These are phyloP conservation scores for Delitschia confertaspora DNA, from an alignment of 495 filamentous ascomycete genomes.

Conservation along the genomic window DNA sequence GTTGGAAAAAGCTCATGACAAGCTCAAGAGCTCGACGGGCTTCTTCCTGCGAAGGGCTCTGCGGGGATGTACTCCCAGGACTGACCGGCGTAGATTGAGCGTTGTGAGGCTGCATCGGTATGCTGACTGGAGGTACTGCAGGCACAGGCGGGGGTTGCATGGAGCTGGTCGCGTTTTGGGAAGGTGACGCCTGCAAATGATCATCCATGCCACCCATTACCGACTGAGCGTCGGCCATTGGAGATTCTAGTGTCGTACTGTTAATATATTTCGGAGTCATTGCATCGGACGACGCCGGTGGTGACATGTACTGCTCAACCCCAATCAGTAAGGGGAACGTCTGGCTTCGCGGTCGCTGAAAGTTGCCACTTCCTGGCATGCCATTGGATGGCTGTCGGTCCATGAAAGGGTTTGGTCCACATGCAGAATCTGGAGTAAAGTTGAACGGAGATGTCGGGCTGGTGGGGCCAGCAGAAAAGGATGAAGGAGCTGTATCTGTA, in stretches of 20 bases:
- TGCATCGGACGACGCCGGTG: slow-evolving; percentile 52
- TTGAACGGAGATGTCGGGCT: slow-evolving; percentile 77
- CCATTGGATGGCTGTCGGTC: slow-evolving; percentile 56
- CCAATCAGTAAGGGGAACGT: slow-evolving; percentile 67
- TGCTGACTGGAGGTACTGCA: slow-evolving; percentile 7
- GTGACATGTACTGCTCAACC: slow-evolving; percentile 61
- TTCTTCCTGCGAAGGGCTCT: slow-evolving; percentile 72
- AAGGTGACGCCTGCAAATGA: slow-evolving; percentile 37
- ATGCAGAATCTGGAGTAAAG: slow-evolving; percentile 62
- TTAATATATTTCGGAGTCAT: slow-evolving; percentile 53
- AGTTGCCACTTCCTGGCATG: slow-evolving; percentile 46
- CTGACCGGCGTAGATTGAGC: slow-evolving; percentile 7
- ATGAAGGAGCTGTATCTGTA: slow-evolving; percentile 48
- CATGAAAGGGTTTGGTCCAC: slow-evolving; percentile 55
- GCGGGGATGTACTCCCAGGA: slow-evolving; percentile 26
- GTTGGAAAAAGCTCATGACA: slow-evolving; percentile 74
- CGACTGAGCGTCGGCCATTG: slow-evolving; percentile 50
- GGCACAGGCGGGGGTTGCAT: slow-evolving; percentile 42
- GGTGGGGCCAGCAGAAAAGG: slow-evolving; percentile 63
- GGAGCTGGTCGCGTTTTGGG: slow-evolving; percentile 39
- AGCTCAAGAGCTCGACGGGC: slow-evolving; percentile 77
- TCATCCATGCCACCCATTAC: slow-evolving; percentile 46
- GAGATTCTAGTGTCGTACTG: slow-evolving; percentile 61
- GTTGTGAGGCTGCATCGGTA: slow-evolving; percentile 6
- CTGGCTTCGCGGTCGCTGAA: slow-evolving; percentile 77